Percentiles rank a stretch among this genome's conserved stretches.
These are phyloP conservation scores for Coemansia sp. DNA, from an alignment of 192 early-diverging fungal genomes.

Conservation along the genomic window DNA sequence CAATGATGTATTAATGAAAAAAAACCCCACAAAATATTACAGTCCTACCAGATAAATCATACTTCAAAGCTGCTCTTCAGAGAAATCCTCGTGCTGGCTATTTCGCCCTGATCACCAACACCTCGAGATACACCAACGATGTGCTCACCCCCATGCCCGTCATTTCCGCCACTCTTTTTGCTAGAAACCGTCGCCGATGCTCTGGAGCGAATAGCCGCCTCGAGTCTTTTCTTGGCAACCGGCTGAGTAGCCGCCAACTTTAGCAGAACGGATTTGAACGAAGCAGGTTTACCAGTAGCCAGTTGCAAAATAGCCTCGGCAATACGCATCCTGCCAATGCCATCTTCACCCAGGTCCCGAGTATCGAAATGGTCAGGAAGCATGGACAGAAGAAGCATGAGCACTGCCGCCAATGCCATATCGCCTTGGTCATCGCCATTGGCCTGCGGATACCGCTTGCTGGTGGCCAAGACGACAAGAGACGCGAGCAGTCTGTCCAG, in stretches of 20 bases:
- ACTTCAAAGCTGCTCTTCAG: constrained; percentile 38
- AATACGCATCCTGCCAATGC: not conserved
- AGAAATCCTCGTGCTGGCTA: constrained; percentile 8
- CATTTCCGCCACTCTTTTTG: not conserved
- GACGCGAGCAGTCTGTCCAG: constrained; percentile 1
- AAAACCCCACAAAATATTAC: not conserved
- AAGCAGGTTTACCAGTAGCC: constrained; percentile 16
- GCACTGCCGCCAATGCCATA: constrained; percentile 20
- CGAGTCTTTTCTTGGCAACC: constrained; percentile 24
- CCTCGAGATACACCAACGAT: not conserved
- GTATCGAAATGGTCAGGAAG: not conserved
- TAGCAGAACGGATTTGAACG: constrained; percentile 24
- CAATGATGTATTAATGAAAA: not conserved
- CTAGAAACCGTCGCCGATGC: not conserved
- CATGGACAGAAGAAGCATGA: constrained; percentile 45
- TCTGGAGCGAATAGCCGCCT: constrained; percentile 26
- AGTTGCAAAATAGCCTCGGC: constrained; percentile 24
- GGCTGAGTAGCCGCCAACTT: constrained; percentile 21
- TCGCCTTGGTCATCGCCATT: not conserved
- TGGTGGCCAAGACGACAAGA: constrained; percentile 15
- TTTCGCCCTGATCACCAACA: not conserved
- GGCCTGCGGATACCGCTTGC: constrained; percentile 2
- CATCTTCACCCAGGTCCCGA: not conserved
- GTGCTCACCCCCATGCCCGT: not conserved
- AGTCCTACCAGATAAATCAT: not conserved